Evolutionary conservation across 106 monocot species (phyloP).

Genomic region (Acanthochlamys bracteata): DNA sequence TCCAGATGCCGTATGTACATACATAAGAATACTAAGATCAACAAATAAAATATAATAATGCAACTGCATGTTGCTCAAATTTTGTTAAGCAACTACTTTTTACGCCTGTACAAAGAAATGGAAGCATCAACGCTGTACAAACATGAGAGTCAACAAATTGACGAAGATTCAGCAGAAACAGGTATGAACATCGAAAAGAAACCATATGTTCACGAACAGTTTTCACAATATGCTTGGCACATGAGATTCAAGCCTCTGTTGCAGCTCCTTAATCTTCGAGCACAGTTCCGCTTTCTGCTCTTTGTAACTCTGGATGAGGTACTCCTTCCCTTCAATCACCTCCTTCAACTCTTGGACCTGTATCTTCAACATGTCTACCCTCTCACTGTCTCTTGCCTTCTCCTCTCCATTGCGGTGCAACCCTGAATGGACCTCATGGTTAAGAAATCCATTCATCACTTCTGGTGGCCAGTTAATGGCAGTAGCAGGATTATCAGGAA

Average conservation of each 20-base stretch:
- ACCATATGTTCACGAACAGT: too few relatives aligned
- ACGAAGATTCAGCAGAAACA: too few relatives aligned
- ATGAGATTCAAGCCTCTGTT: constrained; percentile 22
- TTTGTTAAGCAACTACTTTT: too few relatives aligned
- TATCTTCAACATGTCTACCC: constrained; percentile 30
- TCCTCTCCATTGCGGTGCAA: constrained; percentile 5
- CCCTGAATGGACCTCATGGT: constrained; percentile 9
- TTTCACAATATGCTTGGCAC: constrained; percentile 38
- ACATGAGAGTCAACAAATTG: too few relatives aligned
- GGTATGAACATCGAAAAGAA: too few relatives aligned
- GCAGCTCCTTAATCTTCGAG: constrained; percentile 34
- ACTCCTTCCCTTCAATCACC: constrained; percentile 47
- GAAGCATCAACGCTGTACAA: too few relatives aligned
- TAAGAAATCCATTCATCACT: constrained; percentile 15
- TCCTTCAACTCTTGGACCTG: constrained; percentile 36
- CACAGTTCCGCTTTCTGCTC: constrained; percentile 36
- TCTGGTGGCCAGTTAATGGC: constrained; percentile 16
- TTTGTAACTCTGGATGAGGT: constrained; percentile 40
- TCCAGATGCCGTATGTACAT: too few relatives aligned
- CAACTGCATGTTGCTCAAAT: too few relatives aligned
- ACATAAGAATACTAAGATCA: too few relatives aligned
- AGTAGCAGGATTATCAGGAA: constrained; percentile 2
- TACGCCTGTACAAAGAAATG: too few relatives aligned
- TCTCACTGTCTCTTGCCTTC: constrained; percentile 8
- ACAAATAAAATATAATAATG: too few relatives aligned